A percentile compares a stretch with the other conserved stretches of the same genome.
Conservation (phyloP, 208 protist species). For the Leishmania turanica region DNA sequence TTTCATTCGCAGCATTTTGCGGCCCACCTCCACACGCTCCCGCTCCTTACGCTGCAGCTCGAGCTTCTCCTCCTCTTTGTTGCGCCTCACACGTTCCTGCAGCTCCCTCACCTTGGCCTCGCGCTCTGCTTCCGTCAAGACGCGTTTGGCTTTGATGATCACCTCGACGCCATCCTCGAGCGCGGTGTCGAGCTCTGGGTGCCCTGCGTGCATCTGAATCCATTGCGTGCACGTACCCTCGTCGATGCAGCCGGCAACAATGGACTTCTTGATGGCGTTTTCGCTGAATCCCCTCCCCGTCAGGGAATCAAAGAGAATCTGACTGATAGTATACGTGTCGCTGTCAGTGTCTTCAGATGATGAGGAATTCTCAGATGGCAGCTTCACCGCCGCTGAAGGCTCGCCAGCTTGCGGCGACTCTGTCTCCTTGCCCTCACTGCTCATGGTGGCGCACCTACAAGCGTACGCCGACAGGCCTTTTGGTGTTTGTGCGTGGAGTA, state of each 20-base stretch:
- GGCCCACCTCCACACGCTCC: conserved; percentile 61
- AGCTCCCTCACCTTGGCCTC: conserved; percentile 76
- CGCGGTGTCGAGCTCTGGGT: conserved; percentile 84
- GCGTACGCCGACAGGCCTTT: no score
- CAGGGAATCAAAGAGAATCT: conserved; percentile 61
- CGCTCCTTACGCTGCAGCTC: conserved; percentile 61
- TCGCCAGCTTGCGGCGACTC: background rate
- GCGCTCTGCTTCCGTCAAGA: conserved; percentile 76
- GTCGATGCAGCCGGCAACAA: conserved; percentile 82
- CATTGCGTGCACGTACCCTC: conserved; percentile 79
- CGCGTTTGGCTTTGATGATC: conserved; percentile 54
- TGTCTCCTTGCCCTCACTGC: background rate
- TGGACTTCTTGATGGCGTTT: conserved; percentile 90
- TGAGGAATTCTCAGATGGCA: background rate
- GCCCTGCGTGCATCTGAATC: conserved; percentile 85
- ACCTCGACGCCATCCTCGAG: conserved; percentile 74
- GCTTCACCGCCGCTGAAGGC: background rate
- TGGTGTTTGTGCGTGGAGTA: background rate
- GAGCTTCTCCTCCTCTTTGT: conserved; percentile 52
- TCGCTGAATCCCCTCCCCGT: conserved; percentile 71
- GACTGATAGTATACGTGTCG: conserved; percentile 51
- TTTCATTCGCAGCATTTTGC: conserved; percentile 57
- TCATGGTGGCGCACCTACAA: background rate
- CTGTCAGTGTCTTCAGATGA: conserved; percentile 14
- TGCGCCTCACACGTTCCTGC: conserved; percentile 51